Conservation (phyloP, 2,329 filamentous ascomycete species). For the Aspergillus quadricinctus region DNA sequence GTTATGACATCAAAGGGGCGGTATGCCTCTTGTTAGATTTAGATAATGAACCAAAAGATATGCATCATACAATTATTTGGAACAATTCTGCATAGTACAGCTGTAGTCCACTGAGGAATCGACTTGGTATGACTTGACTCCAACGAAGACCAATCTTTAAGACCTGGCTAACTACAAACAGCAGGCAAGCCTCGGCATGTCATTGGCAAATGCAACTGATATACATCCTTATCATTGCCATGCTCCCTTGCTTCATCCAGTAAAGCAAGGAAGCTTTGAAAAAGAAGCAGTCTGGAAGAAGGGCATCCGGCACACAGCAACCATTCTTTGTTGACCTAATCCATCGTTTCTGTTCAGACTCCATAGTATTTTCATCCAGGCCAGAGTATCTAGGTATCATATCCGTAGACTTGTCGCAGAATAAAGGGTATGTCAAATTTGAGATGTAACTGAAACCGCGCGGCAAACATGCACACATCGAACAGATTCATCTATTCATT, state of each 20-base stretch:
- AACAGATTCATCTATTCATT: constrained; percentile 1
- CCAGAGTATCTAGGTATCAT: no score
- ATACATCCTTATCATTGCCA: neutral
- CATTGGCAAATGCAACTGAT: neutral
- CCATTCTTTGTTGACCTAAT: neutral
- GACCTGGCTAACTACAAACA: neutral
- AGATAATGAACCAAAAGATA: neutral
- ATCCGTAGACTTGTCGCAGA: no score
- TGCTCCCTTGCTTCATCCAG: neutral
- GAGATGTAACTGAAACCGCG: neutral
- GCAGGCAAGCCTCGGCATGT: neutral
- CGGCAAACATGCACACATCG: neutral
- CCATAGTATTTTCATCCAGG: no score
- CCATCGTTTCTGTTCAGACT: neutral
- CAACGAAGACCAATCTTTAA: neutral
- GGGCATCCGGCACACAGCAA: neutral
- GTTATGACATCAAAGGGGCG: neutral
- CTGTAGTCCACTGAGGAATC: neutral
- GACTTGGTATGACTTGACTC: neutral
- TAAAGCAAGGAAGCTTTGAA: neutral
- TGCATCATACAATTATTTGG: neutral
- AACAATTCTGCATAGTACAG: neutral
- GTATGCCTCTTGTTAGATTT: neutral
- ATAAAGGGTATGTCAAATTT: neutral
- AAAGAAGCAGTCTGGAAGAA: neutral